Conservation (phyloP, 164 flowering plant species). For the Dillenia turbinata region DNA sequence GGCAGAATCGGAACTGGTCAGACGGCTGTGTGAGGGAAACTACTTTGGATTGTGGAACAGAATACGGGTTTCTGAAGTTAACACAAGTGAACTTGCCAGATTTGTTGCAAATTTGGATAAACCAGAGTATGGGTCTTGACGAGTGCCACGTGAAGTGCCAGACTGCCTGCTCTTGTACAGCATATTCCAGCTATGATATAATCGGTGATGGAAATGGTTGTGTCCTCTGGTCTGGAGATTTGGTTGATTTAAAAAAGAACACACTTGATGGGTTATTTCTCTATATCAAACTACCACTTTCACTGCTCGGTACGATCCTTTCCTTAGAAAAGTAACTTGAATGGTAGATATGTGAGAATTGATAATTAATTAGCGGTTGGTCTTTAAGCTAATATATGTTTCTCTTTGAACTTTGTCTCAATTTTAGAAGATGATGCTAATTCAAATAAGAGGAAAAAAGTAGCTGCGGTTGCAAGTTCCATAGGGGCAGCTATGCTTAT, state of each 20-base stretch:
- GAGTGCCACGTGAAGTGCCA: background rate
- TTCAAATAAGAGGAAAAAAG: too few species aligned
- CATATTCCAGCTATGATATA: background rate
- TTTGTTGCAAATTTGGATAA: background rate
- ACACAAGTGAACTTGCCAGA: background rate
- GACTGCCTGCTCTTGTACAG: background rate
- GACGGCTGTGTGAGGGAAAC: background rate
- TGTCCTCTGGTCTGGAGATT: constrained; percentile 24
- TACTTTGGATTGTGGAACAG: background rate
- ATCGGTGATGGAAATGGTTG: constrained; percentile 19
- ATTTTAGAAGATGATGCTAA: too few species aligned
- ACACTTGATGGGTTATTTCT: constrained; percentile 16
- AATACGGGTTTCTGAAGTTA: background rate
- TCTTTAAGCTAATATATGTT: too few species aligned
- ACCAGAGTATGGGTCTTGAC: background rate
- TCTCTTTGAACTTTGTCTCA: too few species aligned
- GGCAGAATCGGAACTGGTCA: constrained; percentile 13
- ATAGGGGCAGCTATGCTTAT: too few species aligned
- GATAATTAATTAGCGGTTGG: too few species aligned
- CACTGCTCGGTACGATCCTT: constrained; percentile 19
- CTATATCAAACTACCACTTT: constrained; percentile 20
- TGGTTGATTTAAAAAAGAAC: constrained; percentile 16
- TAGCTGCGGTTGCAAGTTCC: too few species aligned
- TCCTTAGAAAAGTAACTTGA: constrained; percentile 2
- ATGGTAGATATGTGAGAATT: too few species aligned